phyloP scores from a whole-genome alignment of 768 basidiomycete genomes.

The Termitomyces bulborhizus region DNA sequence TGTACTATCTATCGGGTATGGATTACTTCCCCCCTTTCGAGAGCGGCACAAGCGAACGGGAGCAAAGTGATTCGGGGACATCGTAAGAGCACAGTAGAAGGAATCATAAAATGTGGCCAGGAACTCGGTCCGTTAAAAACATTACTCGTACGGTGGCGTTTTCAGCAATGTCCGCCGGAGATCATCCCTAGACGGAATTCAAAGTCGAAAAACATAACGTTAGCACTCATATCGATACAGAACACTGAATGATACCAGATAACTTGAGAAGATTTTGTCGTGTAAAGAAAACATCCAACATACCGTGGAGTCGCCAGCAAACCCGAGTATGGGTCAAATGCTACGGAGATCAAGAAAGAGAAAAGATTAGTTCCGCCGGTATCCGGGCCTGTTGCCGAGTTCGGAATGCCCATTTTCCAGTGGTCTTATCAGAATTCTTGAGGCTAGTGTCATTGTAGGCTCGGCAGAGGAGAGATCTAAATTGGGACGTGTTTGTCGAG shows the following conservation, averaged over 20 bases:
- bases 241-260: neutral
- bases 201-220: neutral
- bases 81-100: neutral
- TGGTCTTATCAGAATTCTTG: neutral
- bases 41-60: neutral
- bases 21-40: neutral
- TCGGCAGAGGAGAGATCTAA: neutral
- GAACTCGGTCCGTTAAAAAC: neutral
- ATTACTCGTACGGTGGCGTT: neutral
- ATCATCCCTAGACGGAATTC: neutral
- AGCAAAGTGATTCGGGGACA: neutral
- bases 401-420: neutral
- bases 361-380: neutral
- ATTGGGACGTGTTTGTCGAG: neutral
- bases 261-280: neutral
- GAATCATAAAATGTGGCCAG: neutral
- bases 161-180: neutral
- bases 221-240: neutral
- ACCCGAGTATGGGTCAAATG: no score
- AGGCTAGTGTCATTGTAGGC: neutral
- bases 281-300: neutral
- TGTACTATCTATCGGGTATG: neutral
- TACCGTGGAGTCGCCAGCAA: neutral
- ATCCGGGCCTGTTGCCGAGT: neutral
- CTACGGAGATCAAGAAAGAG: neutral